Evolutionary conservation across 2,329 filamentous ascomycete species (phyloP).

Genomic region (Alternaria sp.): DNA sequence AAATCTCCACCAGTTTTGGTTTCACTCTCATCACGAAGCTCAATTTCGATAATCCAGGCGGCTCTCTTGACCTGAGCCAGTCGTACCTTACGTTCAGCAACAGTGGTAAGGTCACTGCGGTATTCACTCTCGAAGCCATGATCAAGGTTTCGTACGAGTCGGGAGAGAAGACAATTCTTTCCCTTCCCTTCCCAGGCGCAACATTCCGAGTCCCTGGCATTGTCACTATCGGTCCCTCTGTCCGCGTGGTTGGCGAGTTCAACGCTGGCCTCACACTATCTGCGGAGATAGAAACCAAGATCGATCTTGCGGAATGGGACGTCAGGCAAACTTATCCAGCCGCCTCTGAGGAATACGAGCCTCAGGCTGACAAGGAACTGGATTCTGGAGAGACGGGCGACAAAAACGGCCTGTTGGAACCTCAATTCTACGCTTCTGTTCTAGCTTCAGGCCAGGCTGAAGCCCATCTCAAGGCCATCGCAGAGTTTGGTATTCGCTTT

Average conservation of each 20-base stretch:
- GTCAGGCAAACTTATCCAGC: conserved; percentile 1
- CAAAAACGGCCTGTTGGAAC: conserved; percentile 4
- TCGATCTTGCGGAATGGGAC: conserved; percentile 9
- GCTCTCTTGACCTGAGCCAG: conserved; percentile 6
- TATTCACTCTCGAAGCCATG: conserved; percentile 9
- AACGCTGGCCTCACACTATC: conserved; percentile 1
- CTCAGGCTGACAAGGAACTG: conserved; percentile 1
- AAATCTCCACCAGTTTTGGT: conserved; percentile 7
- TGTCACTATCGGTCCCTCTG: conserved; percentile 10
- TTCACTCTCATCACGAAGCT: conserved; percentile 12
- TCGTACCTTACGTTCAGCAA: conserved; percentile 9
- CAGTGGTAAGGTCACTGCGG: conserved; percentile 7
- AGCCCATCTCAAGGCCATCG: conserved; percentile 1
- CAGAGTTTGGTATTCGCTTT: conserved; percentile 10
- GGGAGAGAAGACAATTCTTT: conserved; percentile 7
- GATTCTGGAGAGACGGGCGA: conserved; percentile 4
- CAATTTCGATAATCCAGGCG: not conserved
- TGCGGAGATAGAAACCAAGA: conserved; percentile 3
- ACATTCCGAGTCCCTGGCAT: conserved; percentile 13
- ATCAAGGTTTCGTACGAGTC: not conserved
- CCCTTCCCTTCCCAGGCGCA: conserved; percentile 8
- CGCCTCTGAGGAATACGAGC: not conserved
- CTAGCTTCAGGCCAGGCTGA: not conserved
- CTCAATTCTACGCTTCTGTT: conserved; percentile 7
- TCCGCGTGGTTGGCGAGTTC: conserved; percentile 2